phyloP scores from a whole-genome alignment of 2,329 filamentous ascomycete species.

The Xylariomycetidae sp. region DNA sequence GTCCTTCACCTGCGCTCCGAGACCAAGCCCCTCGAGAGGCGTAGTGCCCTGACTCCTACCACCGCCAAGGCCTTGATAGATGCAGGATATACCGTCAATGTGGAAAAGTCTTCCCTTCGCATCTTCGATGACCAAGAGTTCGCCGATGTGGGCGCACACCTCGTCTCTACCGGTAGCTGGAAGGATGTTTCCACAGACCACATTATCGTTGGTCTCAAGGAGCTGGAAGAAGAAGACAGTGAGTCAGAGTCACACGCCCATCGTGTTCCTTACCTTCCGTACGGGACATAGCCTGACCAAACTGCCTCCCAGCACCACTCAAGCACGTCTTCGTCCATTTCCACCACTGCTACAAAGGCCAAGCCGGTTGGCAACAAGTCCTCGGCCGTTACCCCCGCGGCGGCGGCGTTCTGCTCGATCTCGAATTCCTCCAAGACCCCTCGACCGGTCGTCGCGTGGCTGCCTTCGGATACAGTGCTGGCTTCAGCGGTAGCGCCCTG shows the following conservation, averaged over 20 bases:
- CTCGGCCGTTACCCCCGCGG: constrained; percentile 76
- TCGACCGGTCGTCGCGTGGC: constrained; percentile 66
- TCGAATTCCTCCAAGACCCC: constrained; percentile 76
- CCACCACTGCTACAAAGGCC: constrained; percentile 71
- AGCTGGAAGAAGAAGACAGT: constrained; percentile 67
- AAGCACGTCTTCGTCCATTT: constrained; percentile 71
- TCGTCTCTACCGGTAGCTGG: constrained; percentile 66
- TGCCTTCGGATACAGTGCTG: constrained; percentile 70
- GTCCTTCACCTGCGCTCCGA: constrained; percentile 53
- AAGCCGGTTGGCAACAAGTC: constrained; percentile 73
- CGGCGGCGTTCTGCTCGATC: constrained; percentile 72
- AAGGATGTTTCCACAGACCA: constrained; percentile 61
- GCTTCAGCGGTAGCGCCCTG: constrained; percentile 69
- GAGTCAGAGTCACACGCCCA: constrained; percentile 23
- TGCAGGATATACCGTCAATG: constrained; percentile 63
- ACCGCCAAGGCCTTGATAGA: constrained; percentile 58
- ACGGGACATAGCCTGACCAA: no score
- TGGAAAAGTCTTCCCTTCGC: constrained; percentile 63
- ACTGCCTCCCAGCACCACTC: constrained; percentile 60
- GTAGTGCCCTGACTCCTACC: constrained; percentile 36
- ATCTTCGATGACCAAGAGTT: constrained; percentile 63
- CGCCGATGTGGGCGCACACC: constrained; percentile 55
- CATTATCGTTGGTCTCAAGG: constrained; percentile 73
- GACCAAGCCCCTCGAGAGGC: constrained; percentile 54
- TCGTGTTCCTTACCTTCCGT: no score